Evolutionary conservation across 2,329 filamentous ascomycete species (phyloP), one percentile per base, ranked within the genome.

Genomic region (Fusarium domesticum): DNA sequence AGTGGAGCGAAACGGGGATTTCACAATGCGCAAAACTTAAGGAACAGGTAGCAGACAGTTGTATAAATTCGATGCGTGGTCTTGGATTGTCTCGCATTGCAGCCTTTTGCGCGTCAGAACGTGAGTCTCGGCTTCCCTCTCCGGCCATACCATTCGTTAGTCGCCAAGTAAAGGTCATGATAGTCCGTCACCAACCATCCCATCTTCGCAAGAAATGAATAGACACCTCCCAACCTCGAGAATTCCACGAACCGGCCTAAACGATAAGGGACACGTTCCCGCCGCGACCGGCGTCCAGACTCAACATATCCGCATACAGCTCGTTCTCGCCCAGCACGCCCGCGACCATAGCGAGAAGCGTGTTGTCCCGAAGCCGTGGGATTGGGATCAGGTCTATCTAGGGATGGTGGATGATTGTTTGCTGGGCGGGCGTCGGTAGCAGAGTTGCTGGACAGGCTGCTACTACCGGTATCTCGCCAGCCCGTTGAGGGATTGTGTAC

Each of bases 301-400:
- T 43, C 0, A 47, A 31, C 2, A 51, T 7, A 8, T 51, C 48
- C 1, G 16, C 33, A 15, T 43, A 51, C 1, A 51, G 25, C 2
- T 51, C 48, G 0, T 37, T 43, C 1, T 51, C 48, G 1, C 48
- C 44, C 1, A 51, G 5, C 1, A 51, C 2, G 2, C 16, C 28
- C 0, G 43, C 36, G 10, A 37, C 39, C 1, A 31, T 19, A 6
- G 48, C 48, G 3, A 36, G 12, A 1, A 51, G 48, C 0, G 41
- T 14, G 1, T 51, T 51, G 6, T 51, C 39, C 35, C 48, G 25
- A 0, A 51, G 48, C 1, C 18, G 43, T 0, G 48, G 43, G 0
- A 51, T 51, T 0, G 48, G 48, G 3, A 51, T 51, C 3, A 48
- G 42, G 14, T 51, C 48, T 0, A 51, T 43, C 48, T 48, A 51